phyloP scores from a whole-genome alignment of 805 yeast genomes.

The Nakazawaea sp. region DNA sequence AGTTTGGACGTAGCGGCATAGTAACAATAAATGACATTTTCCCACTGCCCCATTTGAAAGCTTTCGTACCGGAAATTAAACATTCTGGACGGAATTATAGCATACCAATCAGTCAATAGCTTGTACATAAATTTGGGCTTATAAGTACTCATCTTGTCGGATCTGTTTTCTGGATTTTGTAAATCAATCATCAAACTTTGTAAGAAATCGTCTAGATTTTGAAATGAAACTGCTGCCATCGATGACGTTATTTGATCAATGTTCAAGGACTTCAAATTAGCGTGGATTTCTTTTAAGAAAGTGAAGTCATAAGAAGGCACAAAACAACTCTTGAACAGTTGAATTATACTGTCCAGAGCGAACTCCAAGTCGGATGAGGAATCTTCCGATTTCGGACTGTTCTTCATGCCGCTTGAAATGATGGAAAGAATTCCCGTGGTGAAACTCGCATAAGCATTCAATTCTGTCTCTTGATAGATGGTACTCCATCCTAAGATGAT shows the following conservation, averaged over 20 bases:
- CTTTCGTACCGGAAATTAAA: background rate
- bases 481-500: background rate
- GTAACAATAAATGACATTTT: conserved; percentile 1
- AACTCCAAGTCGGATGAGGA: background rate
- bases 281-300: conserved; percentile 1
- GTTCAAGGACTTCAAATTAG: background rate
- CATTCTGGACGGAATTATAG: conserved; percentile 1
- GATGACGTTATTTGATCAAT: no score
- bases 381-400: background rate
- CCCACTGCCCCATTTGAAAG: background rate
- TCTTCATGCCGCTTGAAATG: conserved; percentile 1
- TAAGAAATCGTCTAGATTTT: background rate
- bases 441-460: conserved; percentile 1
- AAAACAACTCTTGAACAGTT: conserved; percentile 3
- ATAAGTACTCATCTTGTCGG: conserved; percentile 2
- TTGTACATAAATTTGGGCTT: conserved; percentile 2
- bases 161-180: background rate
- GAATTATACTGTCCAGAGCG: conserved; percentile 2
- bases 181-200: background rate
- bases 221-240: background rate
- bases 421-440: conserved; percentile 4
- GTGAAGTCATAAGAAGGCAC: conserved; percentile 1
- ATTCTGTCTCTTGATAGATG: conserved; percentile 1
- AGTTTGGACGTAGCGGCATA: background rate
- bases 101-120: conserved; percentile 1